These are phyloP conservation scores for Fusarium sp. DNA, from an alignment of 2,329 filamentous ascomycete species.

Conservation along the genomic window DNA sequence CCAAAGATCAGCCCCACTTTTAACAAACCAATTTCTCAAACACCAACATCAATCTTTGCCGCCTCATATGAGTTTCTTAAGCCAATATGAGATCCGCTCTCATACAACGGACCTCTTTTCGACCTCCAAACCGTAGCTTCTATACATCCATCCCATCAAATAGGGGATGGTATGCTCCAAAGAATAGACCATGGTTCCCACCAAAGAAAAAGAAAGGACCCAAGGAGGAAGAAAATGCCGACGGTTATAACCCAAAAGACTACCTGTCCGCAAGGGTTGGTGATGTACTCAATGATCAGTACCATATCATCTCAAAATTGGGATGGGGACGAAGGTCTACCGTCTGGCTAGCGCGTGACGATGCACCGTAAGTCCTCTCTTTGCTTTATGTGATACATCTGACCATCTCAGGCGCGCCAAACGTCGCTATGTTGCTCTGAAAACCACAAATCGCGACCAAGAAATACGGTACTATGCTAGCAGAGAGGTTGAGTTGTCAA, in stretches of 20 bases:
- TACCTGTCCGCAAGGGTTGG: constrained; percentile 51
- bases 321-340: constrained; percentile 56
- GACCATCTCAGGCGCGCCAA: background rate
- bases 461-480: constrained; percentile 40
- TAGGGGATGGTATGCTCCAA: background rate
- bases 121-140: background rate
- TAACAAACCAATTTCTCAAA: background rate
- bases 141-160: background rate
- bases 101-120: background rate
- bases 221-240: too few species aligned
- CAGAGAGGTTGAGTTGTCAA: constrained; percentile 44
- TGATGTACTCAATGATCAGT: constrained; percentile 51
- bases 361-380: constrained; percentile 39
- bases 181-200: too few species aligned
- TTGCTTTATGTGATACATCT: background rate
- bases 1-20: background rate
- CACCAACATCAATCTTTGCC: too few species aligned
- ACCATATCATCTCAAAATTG: constrained; percentile 54
- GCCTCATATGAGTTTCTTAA: background rate
- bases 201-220: background rate
- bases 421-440: constrained; percentile 42
- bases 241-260: background rate
- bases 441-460: constrained; percentile 46
- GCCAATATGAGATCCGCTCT: background rate
- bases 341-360: constrained; percentile 53